Evolutionary conservation across 495 filamentous ascomycete species (phyloP).

Genomic region (Aspergillus sparsus): DNA sequence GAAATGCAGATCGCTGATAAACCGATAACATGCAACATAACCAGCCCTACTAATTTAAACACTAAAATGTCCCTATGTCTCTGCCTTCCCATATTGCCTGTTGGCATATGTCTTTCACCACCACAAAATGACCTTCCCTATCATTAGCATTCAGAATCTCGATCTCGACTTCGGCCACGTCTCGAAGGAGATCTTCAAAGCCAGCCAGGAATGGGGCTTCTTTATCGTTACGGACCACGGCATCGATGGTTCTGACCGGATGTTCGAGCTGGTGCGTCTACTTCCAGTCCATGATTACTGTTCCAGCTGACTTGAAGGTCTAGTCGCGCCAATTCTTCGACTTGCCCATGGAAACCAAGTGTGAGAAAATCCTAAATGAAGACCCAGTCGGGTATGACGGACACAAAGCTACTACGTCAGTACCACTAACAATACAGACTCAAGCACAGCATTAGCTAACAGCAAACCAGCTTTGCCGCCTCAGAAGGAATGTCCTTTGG

Average conservation of each 20-base stretch:
- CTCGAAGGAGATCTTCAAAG: neutral
- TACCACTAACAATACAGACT: no score
- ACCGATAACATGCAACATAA: no score
- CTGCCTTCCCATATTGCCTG: neutral
- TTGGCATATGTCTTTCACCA: no score
- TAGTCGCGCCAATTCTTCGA: neutral
- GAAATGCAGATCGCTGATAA: no score
- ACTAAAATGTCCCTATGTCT: no score
- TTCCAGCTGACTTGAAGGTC: neutral
- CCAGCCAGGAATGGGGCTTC: neutral
- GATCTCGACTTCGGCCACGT: neutral
- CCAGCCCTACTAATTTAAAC: no score
- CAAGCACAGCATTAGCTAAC: no score
- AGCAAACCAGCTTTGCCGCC: neutral
- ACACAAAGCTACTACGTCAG: neutral
- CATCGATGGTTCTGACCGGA: neutral
- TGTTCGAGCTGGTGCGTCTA: neutral
- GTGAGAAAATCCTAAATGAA: neutral
- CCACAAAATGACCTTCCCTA: neutral
- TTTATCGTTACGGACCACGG: neutral
- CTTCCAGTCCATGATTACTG: neutral
- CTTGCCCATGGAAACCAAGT: neutral
- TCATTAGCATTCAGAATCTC: neutral
- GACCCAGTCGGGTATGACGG: neutral
- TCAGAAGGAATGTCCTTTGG: neutral